Percentiles rank a stretch among this genome's conserved stretches.
phyloP scores from a whole-genome alignment of 345 rosid species.

The Physaria fendleri region DNA sequence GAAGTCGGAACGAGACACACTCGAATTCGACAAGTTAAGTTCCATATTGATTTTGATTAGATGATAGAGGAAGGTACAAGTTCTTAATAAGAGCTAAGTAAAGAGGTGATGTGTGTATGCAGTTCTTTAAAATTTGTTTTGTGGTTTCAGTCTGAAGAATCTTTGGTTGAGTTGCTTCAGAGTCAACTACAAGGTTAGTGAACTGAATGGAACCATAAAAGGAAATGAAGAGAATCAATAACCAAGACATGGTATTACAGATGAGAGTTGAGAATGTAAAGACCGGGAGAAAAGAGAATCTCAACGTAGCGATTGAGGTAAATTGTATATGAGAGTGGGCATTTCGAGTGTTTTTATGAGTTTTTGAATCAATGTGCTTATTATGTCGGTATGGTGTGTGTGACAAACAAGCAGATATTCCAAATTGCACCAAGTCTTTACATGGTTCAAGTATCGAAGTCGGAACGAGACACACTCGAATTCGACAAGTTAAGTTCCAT shows the following conservation, averaged over 20 bases:
- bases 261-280: no score
- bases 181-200: no score
- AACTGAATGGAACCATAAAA: no score
- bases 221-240: no score
- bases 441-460: conserved; percentile 89
- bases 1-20: conserved; percentile 92
- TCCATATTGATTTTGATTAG: not conserved
- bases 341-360: no score
- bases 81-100: conserved; percentile 3
- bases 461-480: conserved; percentile 95
- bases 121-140: no score
- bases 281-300: no score
- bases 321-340: no score
- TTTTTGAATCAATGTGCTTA: not conserved
- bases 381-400: not conserved
- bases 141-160: no score
- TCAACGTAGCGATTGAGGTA: no score
- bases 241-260: no score
- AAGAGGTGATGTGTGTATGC: conserved; percentile 28
- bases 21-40: conserved; percentile 82
- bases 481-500: conserved; percentile 62
- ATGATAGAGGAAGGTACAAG: not conserved
- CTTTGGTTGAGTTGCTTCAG: no score
- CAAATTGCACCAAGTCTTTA: conserved; percentile 95
- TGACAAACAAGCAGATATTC: conserved; percentile 63